A percentile compares a stretch with the other conserved stretches of the same genome.
Evolutionary conservation across 2,329 filamentous ascomycete genomes (phyloP).

Genomic region (Anthostomella pinea): DNA sequence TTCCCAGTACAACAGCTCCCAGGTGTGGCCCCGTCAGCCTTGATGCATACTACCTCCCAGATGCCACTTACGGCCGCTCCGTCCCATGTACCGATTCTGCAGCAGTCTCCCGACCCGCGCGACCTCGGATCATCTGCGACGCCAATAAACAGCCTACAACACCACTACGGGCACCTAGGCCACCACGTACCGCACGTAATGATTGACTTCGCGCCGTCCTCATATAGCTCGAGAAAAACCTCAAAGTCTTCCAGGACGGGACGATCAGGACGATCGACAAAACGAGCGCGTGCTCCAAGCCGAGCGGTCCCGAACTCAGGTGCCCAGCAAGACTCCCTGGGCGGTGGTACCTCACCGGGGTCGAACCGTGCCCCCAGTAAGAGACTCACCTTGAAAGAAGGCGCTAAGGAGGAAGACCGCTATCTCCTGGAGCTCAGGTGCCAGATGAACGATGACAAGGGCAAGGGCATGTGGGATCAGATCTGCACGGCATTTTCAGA

Average conservation of each 20-base stretch:
- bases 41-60: constrained; percentile 19
- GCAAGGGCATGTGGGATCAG: constrained; percentile 57
- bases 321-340: no score
- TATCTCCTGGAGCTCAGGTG: constrained; percentile 50
- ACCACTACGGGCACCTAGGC: constrained; percentile 12
- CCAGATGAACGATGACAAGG: constrained; percentile 44
- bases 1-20: constrained; percentile 13
- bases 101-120: constrained; percentile 11
- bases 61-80: constrained; percentile 22
- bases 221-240: constrained; percentile 17
- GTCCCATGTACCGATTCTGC: constrained; percentile 21
- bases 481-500: constrained; percentile 46
- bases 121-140: constrained; percentile 12
- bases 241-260: constrained; percentile 17
- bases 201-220: constrained; percentile 10
- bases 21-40: constrained; percentile 22
- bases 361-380: no score
- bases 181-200: constrained; percentile 12
- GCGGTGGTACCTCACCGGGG: no score
- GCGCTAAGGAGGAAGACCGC: constrained; percentile 46
- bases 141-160: constrained; percentile 18
- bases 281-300: constrained; percentile 15
- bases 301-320: constrained; percentile 13
- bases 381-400: constrained; percentile 39
- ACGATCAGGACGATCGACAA: constrained; percentile 18